Base-by-base conservation (phyloP, 2,329 filamentous ascomycete genomes). In the Colletotrichum lindemuthianum region DNA sequence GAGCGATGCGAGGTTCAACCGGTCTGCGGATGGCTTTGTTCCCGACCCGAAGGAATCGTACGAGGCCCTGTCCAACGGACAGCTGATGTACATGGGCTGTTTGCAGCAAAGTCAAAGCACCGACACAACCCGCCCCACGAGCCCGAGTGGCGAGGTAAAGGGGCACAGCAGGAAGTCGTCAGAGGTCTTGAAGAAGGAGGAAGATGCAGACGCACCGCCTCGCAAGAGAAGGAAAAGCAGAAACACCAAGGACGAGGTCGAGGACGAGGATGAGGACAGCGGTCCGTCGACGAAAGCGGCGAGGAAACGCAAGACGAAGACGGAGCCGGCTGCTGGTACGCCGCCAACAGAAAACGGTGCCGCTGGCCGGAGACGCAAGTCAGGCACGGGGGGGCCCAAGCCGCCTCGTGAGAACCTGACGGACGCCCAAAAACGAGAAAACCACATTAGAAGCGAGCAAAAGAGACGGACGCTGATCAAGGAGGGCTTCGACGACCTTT, bases 371-470 rank as follows among this genome's bases (percentile, higher is more conserved):
- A 78, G 84, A 52, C 80, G 84, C 40, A 87, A 86, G 70, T 86
- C 85, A 2, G 74, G 72, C 7, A 78, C 72, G 43, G 74, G 69
- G 9, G 68, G n/a, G n/a, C n/a, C 75, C 15, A 89, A 88, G 70
- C 63, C 78, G 2, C 73, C 82, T 3, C 79, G 90, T 33, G 90
- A 89, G 73, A 97, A 97, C 70, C 88, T 96, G 4, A 87, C 88
- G 0, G 91, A 95, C 69, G 89, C 91, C 65, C 91, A 96, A 76
- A 96, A 95, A 77, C 84, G 92, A 49, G 90, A 89, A 71, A 97
- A 97, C 70, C 92, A 96, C 73, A 96, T 97, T 68, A 84, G 89
- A 56, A 96, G 92, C 56, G 93, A 96, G 74, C 92, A 97, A 78
- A 96, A 96, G 76, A 86, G 93, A 39, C 85, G 93, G 51, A 92